phyloP scores from a whole-genome alignment of 2,329 filamentous ascomycete genomes.

The Ampelomyces quisqualis region DNA sequence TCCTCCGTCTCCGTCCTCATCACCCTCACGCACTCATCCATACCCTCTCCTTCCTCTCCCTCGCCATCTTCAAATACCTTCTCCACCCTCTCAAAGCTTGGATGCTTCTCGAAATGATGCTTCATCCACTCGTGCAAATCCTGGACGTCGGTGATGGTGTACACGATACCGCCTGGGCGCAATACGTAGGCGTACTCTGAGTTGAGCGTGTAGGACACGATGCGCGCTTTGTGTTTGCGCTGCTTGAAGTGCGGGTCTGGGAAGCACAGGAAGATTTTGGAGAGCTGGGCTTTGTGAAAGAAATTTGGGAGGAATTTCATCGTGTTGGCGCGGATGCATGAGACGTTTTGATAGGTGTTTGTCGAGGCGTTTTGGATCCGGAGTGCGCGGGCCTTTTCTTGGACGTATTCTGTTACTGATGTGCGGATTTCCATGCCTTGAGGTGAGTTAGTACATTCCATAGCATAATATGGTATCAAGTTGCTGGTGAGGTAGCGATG shows the following conservation, averaged over 20 bases:
- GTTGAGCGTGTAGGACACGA: constrained; percentile 83
- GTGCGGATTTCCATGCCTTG: constrained; percentile 87
- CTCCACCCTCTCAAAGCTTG: constrained; percentile 73
- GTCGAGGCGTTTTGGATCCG: constrained; percentile 62
- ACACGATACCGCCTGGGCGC: constrained; percentile 79
- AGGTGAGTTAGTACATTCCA: neutral
- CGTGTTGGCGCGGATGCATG: constrained; percentile 86
- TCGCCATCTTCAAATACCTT: constrained; percentile 59
- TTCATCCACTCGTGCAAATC: constrained; percentile 95
- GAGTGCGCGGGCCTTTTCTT: constrained; percentile 81
- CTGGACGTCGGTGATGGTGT: constrained; percentile 97
- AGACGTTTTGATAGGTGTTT: constrained; percentile 75
- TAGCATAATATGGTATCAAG: too few relatives aligned
- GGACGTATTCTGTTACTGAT: constrained; percentile 87
- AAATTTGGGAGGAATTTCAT: constrained; percentile 99
- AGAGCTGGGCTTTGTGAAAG: constrained; percentile 77
- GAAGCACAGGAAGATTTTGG: constrained; percentile 96
- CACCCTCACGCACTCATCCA: constrained; percentile 68
- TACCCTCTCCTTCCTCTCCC: constrained; percentile 64
- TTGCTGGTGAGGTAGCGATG: neutral
- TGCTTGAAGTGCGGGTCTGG: constrained; percentile 98
- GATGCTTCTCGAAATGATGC: constrained; percentile 74
- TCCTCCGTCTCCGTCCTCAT: constrained; percentile 91
- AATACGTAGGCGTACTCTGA: constrained; percentile 92
- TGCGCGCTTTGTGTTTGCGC: constrained; percentile 93